Evolutionary conservation across 2,329 filamentous ascomycete genomes (phyloP).

Genomic region (Sodiomyces alkalinus): DNA sequence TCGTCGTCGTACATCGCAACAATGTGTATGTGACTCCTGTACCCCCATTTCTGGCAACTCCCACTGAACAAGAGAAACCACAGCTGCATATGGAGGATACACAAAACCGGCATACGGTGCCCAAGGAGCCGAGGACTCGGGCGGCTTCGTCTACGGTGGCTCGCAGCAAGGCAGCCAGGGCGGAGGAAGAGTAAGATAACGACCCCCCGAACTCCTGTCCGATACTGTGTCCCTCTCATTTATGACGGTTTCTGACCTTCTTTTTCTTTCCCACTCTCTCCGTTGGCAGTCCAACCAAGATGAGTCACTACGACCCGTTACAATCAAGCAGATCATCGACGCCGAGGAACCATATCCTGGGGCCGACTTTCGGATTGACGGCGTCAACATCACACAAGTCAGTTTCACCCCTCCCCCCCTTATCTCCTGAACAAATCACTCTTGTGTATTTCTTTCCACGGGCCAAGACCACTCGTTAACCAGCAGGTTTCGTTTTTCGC

Average conservation of each 20-base stretch:
- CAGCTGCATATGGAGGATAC: slow-evolving; percentile 32
- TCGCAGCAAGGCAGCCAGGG: slow-evolving; percentile 44
- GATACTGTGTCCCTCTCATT: too few relatives aligned
- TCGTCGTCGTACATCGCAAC: too few relatives aligned
- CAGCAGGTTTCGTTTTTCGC: neutral
- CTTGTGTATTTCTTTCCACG: neutral
- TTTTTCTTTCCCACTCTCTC: slow-evolving; percentile 2
- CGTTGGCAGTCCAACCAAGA: slow-evolving; percentile 49
- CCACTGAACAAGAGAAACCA: slow-evolving; percentile 4
- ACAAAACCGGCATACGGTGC: slow-evolving; percentile 30
- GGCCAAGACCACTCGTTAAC: neutral
- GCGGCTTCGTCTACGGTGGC: slow-evolving; percentile 45
- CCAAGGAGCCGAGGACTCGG: slow-evolving; percentile 42
- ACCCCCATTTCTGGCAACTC: neutral
- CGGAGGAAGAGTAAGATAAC: slow-evolving; percentile 29
- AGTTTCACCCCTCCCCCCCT: too few relatives aligned
- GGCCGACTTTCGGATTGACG: slow-evolving; percentile 74
- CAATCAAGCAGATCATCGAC: slow-evolving; percentile 86
- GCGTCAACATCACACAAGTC: slow-evolving; percentile 54
- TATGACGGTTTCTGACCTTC: too few relatives aligned
- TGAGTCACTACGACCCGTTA: slow-evolving; percentile 83
- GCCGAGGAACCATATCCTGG: slow-evolving; percentile 59
- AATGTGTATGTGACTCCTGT: slow-evolving; percentile 17
- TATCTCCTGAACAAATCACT: neutral
- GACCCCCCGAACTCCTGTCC: neutral